Evolutionary conservation across 1,284 basidiomycete genomes (phyloP), one percentile per base, ranked within the genome.

Genomic region (Fomitopsis palustris): DNA sequence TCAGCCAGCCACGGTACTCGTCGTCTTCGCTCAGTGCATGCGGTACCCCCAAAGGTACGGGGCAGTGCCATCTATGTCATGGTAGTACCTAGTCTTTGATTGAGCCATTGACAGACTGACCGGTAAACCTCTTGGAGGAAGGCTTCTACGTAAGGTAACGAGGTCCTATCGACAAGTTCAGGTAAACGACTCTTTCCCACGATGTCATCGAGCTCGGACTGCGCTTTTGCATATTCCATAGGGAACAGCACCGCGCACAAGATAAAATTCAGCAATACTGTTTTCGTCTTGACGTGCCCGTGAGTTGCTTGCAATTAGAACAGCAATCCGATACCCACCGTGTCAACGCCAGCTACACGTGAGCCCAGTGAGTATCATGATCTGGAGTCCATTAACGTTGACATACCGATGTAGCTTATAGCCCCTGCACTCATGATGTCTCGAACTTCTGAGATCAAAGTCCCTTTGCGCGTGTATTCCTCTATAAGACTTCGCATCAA

Each of bases 21-120:
- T 83, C 81, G 55, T 81, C 79, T 62, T 79, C 74, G 70, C 77
- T 78, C 23, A 78, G 62, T 52, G 76, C 74, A 71, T 83, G 81
- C 14, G 82, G 81, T 57, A 83, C 63, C 14, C 78, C 81, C 4
- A 70, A 57, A 4, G 67, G 66, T 7, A 69, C 65, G 39, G 68
- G 66, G 21, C 59, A 60, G 38, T 64, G 62, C 67, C 68, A 71
- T 35, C 70, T 67, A 21, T 29, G 5, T 6, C 14, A 8, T 3
- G 14, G 14, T 23, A 23, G 21, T 19, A 37, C n/a, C 25, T 19
- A 17, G 23, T 23, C 29, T 6, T 25, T 25, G 42, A 21, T 16
- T n/a, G 5, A n/a, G 4, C 1, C 25, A 17, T 17, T 7, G 3
- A 19, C 21, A 7, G 17, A 29, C 62, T 45, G 49, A 82, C 79